Base-by-base conservation (phyloP, 176 grass and related monocot species). In the Dendrocalamus sinicus region DNA sequence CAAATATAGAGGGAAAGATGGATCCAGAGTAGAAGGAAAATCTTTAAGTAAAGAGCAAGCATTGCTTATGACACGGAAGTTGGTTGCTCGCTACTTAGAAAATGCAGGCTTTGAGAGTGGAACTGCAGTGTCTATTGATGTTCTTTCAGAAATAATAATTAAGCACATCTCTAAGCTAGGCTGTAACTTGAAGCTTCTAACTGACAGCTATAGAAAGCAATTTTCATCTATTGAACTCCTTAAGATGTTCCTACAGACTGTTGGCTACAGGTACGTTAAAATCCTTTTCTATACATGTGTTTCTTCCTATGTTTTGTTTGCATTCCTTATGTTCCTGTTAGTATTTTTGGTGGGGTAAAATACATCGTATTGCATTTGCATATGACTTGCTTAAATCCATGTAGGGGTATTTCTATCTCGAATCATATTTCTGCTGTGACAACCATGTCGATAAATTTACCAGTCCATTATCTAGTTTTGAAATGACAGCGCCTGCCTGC, bases 1-100 rank as follows among this genome's bases (percentile, higher is more conserved):
- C 86, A 99, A 99, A 89, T 99, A 94, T 89, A 92, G 93, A 91
- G 90, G 96, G 64, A 95, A 92, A 90, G 86, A 91, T 87, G 76
- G 83, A 85, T 91, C 90, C 20, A 92, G 72, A 92, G 70, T 77
- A 86, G 88, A 88, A 85, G 92, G 92, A 65, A 96, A 89, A 81
- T 78, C 82, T 77, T 78, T 99, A 62, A 90, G 93, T 72, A 81
- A 83, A 75, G 96, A 96, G 73, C 91, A 96, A 94, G 90, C 90
- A 39, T 88, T 83, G 76, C 88, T 87, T 67, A 89, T 96, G 84
- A 81, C 77, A 70, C 75, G 78, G 66, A 92, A 92, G 75, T 86
- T 89, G 66, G 90, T 94, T 57, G 96, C 71, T 59, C 87, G 72
- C 53, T 80, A 78, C 66, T 92, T 99, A 65, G 65, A 32, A 72